Evolutionary conservation across 208 protist species (phyloP).

Genomic region (Wallacemonas sp.): DNA sequence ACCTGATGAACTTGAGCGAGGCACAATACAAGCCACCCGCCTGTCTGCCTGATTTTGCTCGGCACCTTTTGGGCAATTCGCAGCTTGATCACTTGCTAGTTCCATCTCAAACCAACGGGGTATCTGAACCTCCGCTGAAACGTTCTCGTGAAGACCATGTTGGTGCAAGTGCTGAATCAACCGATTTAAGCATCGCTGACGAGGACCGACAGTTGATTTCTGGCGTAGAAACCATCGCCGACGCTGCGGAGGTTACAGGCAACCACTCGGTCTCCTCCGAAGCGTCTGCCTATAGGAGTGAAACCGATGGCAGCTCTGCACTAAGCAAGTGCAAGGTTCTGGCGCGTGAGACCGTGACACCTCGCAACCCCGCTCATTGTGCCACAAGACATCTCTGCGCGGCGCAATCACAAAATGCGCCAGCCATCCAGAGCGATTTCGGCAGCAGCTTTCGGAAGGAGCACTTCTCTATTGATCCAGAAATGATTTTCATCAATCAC

Average conservation of each 20-base stretch:
- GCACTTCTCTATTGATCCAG: conserved; percentile 69
- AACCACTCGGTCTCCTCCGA: not conserved
- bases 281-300: not conserved
- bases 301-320: not conserved
- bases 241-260: conserved; percentile 1
- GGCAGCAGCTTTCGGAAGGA: conserved; percentile 47
- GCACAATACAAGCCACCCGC: conserved; percentile 52
- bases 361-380: not conserved
- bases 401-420: not conserved
- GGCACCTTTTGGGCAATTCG: conserved; percentile 31
- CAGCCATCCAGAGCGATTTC: conserved; percentile 20
- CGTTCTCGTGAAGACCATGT: conserved; percentile 1
- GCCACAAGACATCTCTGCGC: not conserved
- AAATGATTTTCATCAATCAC: conserved; percentile 91
- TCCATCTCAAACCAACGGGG: too few relatives aligned
- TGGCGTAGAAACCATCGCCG: too few relatives aligned
- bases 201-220: too few relatives aligned
- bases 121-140: too few relatives aligned
- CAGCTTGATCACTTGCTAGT: not conserved
- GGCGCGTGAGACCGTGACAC: not conserved
- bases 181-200: too few relatives aligned
- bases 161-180: too few relatives aligned
- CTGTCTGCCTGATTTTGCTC: conserved; percentile 44
- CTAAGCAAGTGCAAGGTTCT: not conserved
- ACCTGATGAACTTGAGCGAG: conserved; percentile 50